These are phyloP conservation scores for Umbelopsis sp. DNA, from an alignment of 192 early-diverging fungal species.

Conservation along the genomic window DNA sequence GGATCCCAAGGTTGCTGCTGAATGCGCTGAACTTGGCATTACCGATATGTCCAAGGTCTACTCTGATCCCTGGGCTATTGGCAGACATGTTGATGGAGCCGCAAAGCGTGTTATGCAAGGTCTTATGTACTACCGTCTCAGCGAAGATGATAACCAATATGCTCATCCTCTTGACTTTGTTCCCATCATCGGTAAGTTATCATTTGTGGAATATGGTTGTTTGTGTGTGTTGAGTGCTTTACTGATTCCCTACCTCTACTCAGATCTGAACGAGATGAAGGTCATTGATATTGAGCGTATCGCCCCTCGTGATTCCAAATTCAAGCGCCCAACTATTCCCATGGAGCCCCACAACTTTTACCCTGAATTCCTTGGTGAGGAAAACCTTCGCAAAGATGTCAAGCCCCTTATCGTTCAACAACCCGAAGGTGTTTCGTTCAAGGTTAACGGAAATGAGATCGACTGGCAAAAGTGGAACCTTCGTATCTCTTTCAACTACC, in stretches of 20 bases:
- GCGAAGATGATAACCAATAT: conserved; percentile 46
- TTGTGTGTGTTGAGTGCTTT: conserved; percentile 2
- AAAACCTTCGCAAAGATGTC: conserved; percentile 40
- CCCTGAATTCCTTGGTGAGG: conserved; percentile 42
- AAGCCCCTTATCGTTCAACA: conserved; percentile 45
- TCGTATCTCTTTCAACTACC: conserved; percentile 46
- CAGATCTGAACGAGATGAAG: conserved; percentile 37
- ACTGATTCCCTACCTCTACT: not conserved
- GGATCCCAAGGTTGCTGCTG: conserved; percentile 31
- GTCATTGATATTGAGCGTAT: conserved; percentile 43
- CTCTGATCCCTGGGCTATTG: conserved; percentile 45
- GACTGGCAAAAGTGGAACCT: conserved; percentile 50
- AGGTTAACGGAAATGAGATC: conserved; percentile 41
- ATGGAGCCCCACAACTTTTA: conserved; percentile 41
- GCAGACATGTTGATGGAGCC: conserved; percentile 33
- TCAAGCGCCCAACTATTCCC: conserved; percentile 42
- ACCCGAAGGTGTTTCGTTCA: conserved; percentile 45
- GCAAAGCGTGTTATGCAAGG: conserved; percentile 37
- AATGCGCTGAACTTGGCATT: conserved; percentile 42
- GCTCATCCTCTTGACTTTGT: conserved; percentile 47
- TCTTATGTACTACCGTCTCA: conserved; percentile 44
- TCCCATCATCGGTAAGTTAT: conserved; percentile 40
- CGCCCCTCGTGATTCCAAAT: conserved; percentile 35
- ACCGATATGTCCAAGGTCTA: conserved; percentile 41
- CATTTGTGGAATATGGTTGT: not conserved